Percentiles rank a stretch among this genome's conserved stretches.
phyloP scores from a whole-genome alignment of 805 yeast genomes.

The Dipodascus geniculatus region DNA sequence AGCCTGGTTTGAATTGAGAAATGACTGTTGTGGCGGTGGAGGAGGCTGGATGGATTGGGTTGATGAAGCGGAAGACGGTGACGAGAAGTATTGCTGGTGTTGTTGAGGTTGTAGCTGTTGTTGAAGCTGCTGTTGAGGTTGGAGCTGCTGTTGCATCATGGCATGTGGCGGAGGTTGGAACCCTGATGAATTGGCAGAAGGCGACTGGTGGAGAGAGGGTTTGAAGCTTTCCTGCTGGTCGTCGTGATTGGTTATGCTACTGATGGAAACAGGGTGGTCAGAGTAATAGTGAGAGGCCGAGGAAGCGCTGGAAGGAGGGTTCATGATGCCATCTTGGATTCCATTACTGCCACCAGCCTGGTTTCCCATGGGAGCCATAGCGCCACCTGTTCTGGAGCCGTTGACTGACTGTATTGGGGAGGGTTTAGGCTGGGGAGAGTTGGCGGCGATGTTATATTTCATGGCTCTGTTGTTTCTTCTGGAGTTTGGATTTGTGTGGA shows the following conservation, averaged over 20 bases:
- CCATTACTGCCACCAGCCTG: constrained; percentile 1
- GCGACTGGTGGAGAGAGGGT: background rate
- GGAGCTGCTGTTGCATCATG: constrained; percentile 4
- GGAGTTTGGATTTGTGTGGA: constrained; percentile 40
- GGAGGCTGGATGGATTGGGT: background rate
- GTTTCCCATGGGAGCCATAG: constrained; percentile 4
- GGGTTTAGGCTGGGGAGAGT: background rate
- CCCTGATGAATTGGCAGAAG: background rate
- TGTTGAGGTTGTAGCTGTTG: constrained; percentile 9
- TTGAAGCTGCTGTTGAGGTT: constrained; percentile 6
- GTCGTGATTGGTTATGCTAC: background rate
- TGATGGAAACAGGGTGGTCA: background rate
- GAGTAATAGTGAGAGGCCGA: background rate
- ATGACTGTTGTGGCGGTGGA: background rate
- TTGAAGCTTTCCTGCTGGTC: background rate
- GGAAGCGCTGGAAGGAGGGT: background rate
- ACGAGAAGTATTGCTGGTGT: constrained; percentile 7
- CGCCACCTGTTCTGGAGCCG: background rate
- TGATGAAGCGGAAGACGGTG: background rate
- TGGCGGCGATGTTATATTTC: constrained; percentile 5
- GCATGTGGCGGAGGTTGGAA: constrained; percentile 1
- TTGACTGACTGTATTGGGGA: no score
- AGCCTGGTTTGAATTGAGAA: background rate
- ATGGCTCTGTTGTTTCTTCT: constrained; percentile 20
- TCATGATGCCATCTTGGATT: background rate